Percentiles rank a stretch among this genome's conserved stretches.
Conservation (phyloP, 2,329 filamentous ascomycete genomes). For the Sordariomycetes sp. region DNA sequence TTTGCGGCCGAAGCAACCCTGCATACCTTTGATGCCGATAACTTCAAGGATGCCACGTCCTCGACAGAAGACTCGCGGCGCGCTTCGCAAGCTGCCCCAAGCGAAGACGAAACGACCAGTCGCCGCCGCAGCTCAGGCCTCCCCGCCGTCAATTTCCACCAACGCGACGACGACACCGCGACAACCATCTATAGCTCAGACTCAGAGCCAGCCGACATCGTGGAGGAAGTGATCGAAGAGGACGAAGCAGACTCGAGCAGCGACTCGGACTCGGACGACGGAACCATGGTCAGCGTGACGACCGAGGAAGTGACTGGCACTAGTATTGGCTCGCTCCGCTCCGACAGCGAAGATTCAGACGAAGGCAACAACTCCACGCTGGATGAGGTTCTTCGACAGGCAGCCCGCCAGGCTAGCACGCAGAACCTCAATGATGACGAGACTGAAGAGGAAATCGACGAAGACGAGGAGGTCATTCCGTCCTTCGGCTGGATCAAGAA, state of each 20-base stretch:
- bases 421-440: slow-evolving; percentile 48
- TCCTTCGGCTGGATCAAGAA: slow-evolving; percentile 69
- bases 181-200: slow-evolving; percentile 71
- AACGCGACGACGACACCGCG: slow-evolving; percentile 55
- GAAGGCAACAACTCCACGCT: slow-evolving; percentile 56
- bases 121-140: slow-evolving; percentile 57
- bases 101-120: slow-evolving; percentile 32
- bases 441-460: slow-evolving; percentile 35
- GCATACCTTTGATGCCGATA: slow-evolving; percentile 92
- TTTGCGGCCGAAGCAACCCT: slow-evolving; percentile 96
- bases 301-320: slow-evolving; percentile 67
- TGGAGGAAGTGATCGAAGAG: slow-evolving; percentile 28
- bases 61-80: slow-evolving; percentile 69
- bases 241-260: slow-evolving; percentile 31
- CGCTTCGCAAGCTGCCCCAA: slow-evolving; percentile 35
- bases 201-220: slow-evolving; percentile 45
- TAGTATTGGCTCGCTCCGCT: slow-evolving; percentile 52
- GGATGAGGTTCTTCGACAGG: slow-evolving; percentile 69
- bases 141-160: slow-evolving; percentile 55
- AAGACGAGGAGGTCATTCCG: slow-evolving; percentile 61
- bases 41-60: slow-evolving; percentile 77
- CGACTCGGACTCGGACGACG: slow-evolving; percentile 56
- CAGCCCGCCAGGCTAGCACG: slow-evolving; percentile 66
- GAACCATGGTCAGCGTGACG: slow-evolving; percentile 75
- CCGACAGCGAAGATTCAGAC: slow-evolving; percentile 46